Evolutionary conservation across 139 green algal genomes (phyloP), one percentile per base, ranked within the genome.

Genomic region (Penium margaritaceum): DNA sequence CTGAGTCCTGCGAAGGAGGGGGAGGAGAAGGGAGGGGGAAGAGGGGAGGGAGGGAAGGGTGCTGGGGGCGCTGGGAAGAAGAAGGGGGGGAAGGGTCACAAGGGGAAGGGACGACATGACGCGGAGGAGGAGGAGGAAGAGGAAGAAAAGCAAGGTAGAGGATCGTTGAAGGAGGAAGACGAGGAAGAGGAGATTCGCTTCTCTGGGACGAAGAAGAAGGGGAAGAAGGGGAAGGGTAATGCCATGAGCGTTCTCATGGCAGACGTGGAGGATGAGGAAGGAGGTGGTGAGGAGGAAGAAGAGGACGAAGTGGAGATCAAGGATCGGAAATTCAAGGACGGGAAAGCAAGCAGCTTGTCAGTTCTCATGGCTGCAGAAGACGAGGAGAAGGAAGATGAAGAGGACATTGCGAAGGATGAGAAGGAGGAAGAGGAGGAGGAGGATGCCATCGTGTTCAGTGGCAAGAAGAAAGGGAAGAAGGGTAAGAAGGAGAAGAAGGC

Each of bases 41-140:
- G 41, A 5, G 63, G 75, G 9, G 66, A 69, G 36, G 64, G 61
- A 35, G 36, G 15, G 12, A 36, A 70, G 29, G 58, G 14, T 32
- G 46, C 35, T 32, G 17, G 9, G 64, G 64, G 33, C 29, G 46
- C 32, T 9, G 74, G 74, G 33, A 83, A 83, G 62, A 89, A 89
- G 64, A 84, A 77, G 63, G 70, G 37, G 41, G 90, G 90, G 58
- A 87, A 88, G 60, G 72, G 72, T 27, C 72, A 77, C 57, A 46
- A 71, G 41, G 57, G 35, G 2, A 85, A 85, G 64, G 60, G 35
- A 24, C 80, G 81, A 27, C 61, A 76, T 27, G 76, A 69, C 46
- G 67, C 74, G 34, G 41, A 54, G 39, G 14, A 65, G 32, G 72
- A 71, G n/a, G 70, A 79, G 43, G 66, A 74, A 4, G 82, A 83